Evolutionary conservation across 139 green algal genomes (phyloP), one percentile per base, ranked within the genome.

Genomic region (Chlamydomonas applanata): DNA sequence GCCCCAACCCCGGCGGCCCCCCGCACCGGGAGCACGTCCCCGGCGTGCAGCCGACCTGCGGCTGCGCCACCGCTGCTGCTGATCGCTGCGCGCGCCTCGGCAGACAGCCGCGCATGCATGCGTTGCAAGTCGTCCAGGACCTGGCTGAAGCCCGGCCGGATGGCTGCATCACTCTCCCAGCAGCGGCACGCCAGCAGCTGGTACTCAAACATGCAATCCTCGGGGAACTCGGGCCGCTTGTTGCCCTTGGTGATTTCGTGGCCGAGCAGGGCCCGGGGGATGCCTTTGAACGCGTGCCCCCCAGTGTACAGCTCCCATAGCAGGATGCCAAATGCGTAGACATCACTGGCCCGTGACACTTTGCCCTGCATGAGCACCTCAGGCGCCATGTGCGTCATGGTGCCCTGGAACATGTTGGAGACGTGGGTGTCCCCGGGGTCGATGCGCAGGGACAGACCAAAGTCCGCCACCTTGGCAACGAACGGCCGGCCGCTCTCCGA

Each of bases 261-360:
- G 14, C 80, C 80, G 49, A 85, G 80, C 75, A 82, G 72, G 30
- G 80, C 80, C 16, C 80, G 75, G 1, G 80, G 80, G 7, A 78
- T 66, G 52, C 80, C 80, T 40, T 80, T 77, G 72, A 82, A 85
- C 2, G 72, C 75, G 49, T 75, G 75, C 7, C 52, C 53, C 3
- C 49, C 80, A 1, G 80, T 82, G 75, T 79, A 85, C 59, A 83
- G 57, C 70, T 78, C 75, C 74, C 77, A 87, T 71, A 87, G 63
- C 32, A 82, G 79, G 70, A 87, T 82, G 74, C 77, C 82, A 34
- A 80, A 84, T 5, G 78, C 82, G 62, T 80, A 87, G 20, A 82
- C 81, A 49, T 83, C 30, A 0, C 35, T 63, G 24, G 46, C 32
- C n/a, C 72, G 72, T 52, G 52, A 69, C 9, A 79, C 35, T 34